These are phyloP conservation scores for Rhododendron williamsianum DNA, from an alignment of 148 eudicot species.

Conservation along the genomic window DNA sequence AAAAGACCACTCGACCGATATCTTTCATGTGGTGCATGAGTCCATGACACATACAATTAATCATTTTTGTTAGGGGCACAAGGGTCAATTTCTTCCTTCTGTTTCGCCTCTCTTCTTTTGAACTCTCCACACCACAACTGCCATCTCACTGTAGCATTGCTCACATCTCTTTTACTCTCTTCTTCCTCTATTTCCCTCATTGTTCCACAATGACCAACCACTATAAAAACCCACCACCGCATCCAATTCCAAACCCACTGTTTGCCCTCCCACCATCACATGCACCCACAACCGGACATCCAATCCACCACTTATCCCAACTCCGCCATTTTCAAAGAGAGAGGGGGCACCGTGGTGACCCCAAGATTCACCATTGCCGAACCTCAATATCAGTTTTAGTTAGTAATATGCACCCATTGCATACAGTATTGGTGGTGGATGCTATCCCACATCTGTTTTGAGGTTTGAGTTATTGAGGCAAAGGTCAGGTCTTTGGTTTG, in stretches of 20 bases:
- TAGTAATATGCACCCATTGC: not conserved
- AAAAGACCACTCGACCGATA: too few relatives aligned
- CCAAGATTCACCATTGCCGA: not conserved
- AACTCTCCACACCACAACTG: not conserved
- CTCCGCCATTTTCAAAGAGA: not conserved
- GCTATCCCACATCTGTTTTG: not conserved
- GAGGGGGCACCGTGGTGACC: not conserved
- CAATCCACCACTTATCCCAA: not conserved
- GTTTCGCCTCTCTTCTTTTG: not conserved
- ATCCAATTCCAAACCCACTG: not conserved
- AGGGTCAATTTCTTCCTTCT: not conserved
- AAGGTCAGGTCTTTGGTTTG: not conserved
- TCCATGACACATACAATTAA: not conserved
- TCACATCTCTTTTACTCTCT: not conserved
- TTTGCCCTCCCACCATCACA: not conserved
- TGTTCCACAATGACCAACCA: not conserved
- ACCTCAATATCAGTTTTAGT: not conserved
- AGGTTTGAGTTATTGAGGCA: not conserved
- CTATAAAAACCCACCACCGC: not conserved
- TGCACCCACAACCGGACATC: not conserved
- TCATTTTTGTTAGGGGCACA: not conserved
- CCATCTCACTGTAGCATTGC: not conserved
- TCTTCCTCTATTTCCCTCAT: not conserved
- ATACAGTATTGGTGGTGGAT: not conserved
- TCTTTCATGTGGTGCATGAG: not conserved